Evolutionary conservation across 208 protist species (phyloP).

Genomic region (Vickermania ingenoplastis): DNA sequence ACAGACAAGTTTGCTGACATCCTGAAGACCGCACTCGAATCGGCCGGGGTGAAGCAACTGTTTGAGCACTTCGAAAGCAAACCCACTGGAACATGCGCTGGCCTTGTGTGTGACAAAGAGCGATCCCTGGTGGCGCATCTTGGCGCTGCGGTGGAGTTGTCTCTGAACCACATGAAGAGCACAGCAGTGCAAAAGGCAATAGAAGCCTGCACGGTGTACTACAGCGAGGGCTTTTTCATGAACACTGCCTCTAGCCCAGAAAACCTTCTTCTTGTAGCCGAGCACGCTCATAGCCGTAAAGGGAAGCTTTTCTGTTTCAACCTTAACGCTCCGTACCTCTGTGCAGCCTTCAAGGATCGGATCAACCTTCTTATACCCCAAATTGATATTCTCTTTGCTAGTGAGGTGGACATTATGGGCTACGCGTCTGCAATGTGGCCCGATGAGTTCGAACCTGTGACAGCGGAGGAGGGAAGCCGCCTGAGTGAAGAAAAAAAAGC

Average conservation of each 20-base stretch:
- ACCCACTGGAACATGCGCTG: conserved; percentile 95
- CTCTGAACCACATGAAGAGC: conserved; percentile 49
- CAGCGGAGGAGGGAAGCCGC: not conserved
- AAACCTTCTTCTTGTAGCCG: conserved; percentile 53
- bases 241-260: conserved; percentile 88
- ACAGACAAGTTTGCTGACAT: conserved; percentile 84
- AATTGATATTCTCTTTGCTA: conserved; percentile 93
- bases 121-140: conserved; percentile 92
- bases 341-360: conserved; percentile 77
- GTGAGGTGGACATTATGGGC: conserved; percentile 88
- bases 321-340: conserved; percentile 93
- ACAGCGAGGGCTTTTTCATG: conserved; percentile 92
- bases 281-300: conserved; percentile 62
- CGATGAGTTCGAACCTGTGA: conserved; percentile 24
- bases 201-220: conserved; percentile 60
- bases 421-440: conserved; percentile 53
- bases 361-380: conserved; percentile 82
- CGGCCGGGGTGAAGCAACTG: conserved; percentile 60
- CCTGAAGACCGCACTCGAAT: conserved; percentile 40
- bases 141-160: conserved; percentile 87
- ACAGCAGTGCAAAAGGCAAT: conserved; percentile 41
- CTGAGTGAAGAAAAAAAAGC: conserved; percentile 3
- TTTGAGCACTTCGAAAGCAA: conserved; percentile 52
- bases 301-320: conserved; percentile 93
- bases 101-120: conserved; percentile 88